Percentiles rank a stretch among this genome's conserved stretches.
Evolutionary conservation across 257 asterid genomes (phyloP).

Genomic region (Lithospermum erythrorhizon): DNA sequence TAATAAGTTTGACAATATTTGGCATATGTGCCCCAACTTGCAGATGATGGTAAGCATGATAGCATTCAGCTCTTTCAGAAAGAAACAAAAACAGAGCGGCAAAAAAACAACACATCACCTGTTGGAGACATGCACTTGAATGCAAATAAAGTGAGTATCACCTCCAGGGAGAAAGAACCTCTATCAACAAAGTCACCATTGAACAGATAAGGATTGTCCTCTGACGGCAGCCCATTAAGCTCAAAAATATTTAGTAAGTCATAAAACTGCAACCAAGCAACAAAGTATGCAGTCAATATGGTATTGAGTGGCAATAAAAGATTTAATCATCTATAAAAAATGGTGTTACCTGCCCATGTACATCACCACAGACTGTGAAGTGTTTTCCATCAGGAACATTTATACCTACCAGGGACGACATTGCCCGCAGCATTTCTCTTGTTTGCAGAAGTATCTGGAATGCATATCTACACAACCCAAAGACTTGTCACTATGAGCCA

Average conservation of each 20-base stretch:
- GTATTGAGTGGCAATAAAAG: background rate
- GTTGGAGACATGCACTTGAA: constrained; percentile 97
- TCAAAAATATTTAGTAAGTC: constrained; percentile 88
- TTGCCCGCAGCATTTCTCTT: constrained; percentile 57
- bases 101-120: constrained; percentile 30
- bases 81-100: background rate
- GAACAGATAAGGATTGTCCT: constrained; percentile 93
- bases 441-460: constrained; percentile 81
- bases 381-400: constrained; percentile 73
- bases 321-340: constrained; percentile 4
- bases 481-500: constrained; percentile 3
- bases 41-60: constrained; percentile 2
- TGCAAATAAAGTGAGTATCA: constrained; percentile 87
- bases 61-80: background rate
- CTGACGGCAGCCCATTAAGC: constrained; percentile 98
- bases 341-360: constrained; percentile 93
- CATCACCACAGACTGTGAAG: constrained; percentile 97
- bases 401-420: constrained; percentile 95
- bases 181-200: constrained; percentile 98
- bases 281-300: constrained; percentile 16
- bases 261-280: constrained; percentile 63
- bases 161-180: constrained; percentile 91
- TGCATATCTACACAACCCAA: constrained; percentile 52
- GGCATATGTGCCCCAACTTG: too few species aligned
- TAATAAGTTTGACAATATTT: too few species aligned